Evolutionary conservation across 1,139 yeast genomes (phyloP).

Genomic region (Candida sp.): DNA sequence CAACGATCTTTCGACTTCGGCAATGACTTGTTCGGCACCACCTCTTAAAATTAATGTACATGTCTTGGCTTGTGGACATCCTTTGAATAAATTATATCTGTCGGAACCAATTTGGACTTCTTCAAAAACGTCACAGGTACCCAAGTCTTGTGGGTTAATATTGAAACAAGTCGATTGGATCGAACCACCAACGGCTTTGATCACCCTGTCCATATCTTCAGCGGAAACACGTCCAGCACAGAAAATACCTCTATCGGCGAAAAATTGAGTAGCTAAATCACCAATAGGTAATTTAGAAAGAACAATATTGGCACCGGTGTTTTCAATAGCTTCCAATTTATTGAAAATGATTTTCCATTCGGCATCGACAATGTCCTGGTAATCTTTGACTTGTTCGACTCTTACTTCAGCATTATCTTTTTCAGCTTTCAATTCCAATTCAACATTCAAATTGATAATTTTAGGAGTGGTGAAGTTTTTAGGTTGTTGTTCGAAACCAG

Average conservation of each 20-base stretch:
- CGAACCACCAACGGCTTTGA: conserved; percentile 92
- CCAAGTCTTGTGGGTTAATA: conserved; percentile 64
- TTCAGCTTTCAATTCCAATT: conserved; percentile 95
- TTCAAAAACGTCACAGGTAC: conserved; percentile 83
- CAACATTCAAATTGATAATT: conserved; percentile 83
- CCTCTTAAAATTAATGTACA: conserved; percentile 94
- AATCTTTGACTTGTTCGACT: conserved; percentile 88
- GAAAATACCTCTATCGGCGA: conserved; percentile 93
- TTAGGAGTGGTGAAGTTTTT: conserved; percentile 77
- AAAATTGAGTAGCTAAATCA: conserved; percentile 95
- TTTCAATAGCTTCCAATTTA: conserved; percentile 78
- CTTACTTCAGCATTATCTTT: conserved; percentile 99
- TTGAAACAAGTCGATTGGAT: conserved; percentile 89
- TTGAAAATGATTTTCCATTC: conserved; percentile 94
- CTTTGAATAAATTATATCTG: conserved; percentile 87
- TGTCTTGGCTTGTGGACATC: conserved; percentile 90
- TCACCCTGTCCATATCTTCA: conserved; percentile 91
- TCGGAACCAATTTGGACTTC: conserved; percentile 96
- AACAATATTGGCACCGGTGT: conserved; percentile 89
- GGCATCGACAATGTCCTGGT: conserved; percentile 96
- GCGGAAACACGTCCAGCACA: conserved; percentile 94
- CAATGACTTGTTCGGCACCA: conserved; percentile 98
- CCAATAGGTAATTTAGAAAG: conserved; percentile 96
- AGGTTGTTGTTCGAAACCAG: conserved; percentile 99
- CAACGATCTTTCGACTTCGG: conserved; percentile 95